Evolutionary conservation across 2,329 filamentous ascomycete species (phyloP).

Genomic region (Cercospora citrullina): DNA sequence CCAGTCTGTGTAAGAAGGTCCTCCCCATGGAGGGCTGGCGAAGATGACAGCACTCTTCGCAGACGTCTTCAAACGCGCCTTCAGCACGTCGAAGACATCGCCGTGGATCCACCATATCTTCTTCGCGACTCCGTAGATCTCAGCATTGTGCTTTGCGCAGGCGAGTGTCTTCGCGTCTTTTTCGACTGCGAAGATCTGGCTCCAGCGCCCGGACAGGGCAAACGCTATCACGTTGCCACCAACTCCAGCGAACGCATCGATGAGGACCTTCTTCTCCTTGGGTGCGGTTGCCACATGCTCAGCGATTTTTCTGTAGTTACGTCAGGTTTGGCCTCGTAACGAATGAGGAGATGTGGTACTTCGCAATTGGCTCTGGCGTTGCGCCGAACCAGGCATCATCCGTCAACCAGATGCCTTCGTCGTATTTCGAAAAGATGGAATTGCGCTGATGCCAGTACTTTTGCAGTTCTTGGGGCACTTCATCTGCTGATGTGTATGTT

Average conservation of each 20-base stretch:
- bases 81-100: conserved; percentile 77
- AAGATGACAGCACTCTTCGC: conserved; percentile 61
- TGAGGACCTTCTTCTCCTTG: conserved; percentile 62
- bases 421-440: conserved; percentile 82
- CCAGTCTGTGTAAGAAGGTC: conserved; percentile 62
- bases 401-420: conserved; percentile 86
- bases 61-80: conserved; percentile 51
- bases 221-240: conserved; percentile 97
- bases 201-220: conserved; percentile 75
- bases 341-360: conserved; percentile 53
- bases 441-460: conserved; percentile 93
- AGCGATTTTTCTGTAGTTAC: conserved; percentile 69
- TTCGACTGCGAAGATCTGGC: conserved; percentile 84
- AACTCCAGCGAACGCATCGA: conserved; percentile 88
- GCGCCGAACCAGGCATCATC: conserved; percentile 96
- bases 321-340: background rate
- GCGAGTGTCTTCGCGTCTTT: conserved; percentile 75
- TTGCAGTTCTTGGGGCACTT: conserved; percentile 80
- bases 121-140: conserved; percentile 74
- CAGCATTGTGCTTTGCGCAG: conserved; percentile 90
- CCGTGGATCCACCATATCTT: conserved; percentile 84
- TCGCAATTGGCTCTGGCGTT: conserved; percentile 87
- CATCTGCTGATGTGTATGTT: conserved; percentile 68
- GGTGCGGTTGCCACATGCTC: conserved; percentile 63
- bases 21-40: conserved; percentile 73